Conservation (phyloP, 495 filamentous ascomycete species). For the Aspergillus nidulans region DNA sequence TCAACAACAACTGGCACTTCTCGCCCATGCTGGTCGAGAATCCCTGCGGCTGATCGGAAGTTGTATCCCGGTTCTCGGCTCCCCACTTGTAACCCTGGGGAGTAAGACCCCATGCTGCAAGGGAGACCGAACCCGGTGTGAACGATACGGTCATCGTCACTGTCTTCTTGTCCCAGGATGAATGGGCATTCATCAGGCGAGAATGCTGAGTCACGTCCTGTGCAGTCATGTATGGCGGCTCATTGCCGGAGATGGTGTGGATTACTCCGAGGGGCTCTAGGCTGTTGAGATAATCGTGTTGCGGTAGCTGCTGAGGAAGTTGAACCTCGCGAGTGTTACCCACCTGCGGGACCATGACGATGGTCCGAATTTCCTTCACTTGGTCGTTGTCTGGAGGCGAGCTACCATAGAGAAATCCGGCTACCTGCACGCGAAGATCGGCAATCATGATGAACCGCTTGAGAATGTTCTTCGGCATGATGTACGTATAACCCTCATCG, state of each 20-base stretch:
- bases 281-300: conserved; percentile 83
- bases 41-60: conserved; percentile 86
- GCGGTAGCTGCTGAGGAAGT: conserved; percentile 84
- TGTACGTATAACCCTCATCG: conserved; percentile 81
- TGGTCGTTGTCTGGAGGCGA: conserved; percentile 92
- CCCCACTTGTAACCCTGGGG: conserved; percentile 96
- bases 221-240: conserved; percentile 93
- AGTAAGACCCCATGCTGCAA: conserved; percentile 88
- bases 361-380: conserved; percentile 93
- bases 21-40: conserved; percentile 91
- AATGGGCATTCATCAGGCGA: conserved; percentile 76
- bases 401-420: conserved; percentile 90
- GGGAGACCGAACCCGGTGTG: conserved; percentile 95
- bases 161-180: conserved; percentile 89
- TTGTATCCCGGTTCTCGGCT: conserved; percentile 87
- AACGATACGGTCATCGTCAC: conserved; percentile 96
- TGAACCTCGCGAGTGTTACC: conserved; percentile 90
- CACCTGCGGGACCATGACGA: conserved; percentile 97
- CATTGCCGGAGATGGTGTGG: conserved; percentile 91
- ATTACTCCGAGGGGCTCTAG: conserved; percentile 94
- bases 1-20: conserved; percentile 90
- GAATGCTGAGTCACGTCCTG: conserved; percentile 92
- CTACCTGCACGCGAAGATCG: conserved; percentile 93
- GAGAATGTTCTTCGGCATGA: conserved; percentile 99
- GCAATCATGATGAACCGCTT: conserved; percentile 98